Evolutionary conservation across 140 eudicot species (phyloP), one percentile per base, ranked within the genome.

Genomic region (Cichorium intybus): DNA sequence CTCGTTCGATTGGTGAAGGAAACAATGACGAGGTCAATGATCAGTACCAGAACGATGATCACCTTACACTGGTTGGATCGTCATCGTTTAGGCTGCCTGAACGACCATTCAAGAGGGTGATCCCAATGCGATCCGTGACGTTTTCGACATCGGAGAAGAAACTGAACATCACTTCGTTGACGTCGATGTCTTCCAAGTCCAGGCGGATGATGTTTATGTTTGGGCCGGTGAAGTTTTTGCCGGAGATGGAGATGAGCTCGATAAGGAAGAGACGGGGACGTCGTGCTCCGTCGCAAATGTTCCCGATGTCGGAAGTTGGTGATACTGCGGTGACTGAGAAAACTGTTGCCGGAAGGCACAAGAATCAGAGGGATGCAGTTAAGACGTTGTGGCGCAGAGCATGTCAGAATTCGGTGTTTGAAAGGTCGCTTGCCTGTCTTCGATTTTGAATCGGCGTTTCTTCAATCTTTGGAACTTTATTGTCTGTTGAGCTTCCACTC

Each of bases 151-250:
- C 77, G 11, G 78, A 20, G 39, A 78, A 82, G 76, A 80, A 81
- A 35, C 87, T 75, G 66, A 86, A 80, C 49, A 58, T 82, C n/a
- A 69, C 77, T 4, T 24, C 95, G 16, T 24, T 80, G 76, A 82
- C 86, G 24, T 75, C 90, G 15, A 83, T 79, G 89, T 79, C 89
- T 22, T 62, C 80, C 2, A 80, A 74, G 61, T 79, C 90, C 3
- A 81, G 77, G 68, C 64, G 84, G 24, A 71, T 84, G 59, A 79
- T 79, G 84, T 87, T 76, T 54, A 76, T 84, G 90, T 79, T 83
- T 52, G 90, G 88, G 5, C 85, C 90, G 43, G 82, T 78, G 74
- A 83, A 77, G 81, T 77, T 86, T 71, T 69, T 75, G 72, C 88
- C 85, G 23, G 90, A 87, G 69, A 81, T 84, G 88, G 90, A 87